phyloP scores from a whole-genome alignment of 176 grass and related monocot genomes.

The Carex pumila region DNA sequence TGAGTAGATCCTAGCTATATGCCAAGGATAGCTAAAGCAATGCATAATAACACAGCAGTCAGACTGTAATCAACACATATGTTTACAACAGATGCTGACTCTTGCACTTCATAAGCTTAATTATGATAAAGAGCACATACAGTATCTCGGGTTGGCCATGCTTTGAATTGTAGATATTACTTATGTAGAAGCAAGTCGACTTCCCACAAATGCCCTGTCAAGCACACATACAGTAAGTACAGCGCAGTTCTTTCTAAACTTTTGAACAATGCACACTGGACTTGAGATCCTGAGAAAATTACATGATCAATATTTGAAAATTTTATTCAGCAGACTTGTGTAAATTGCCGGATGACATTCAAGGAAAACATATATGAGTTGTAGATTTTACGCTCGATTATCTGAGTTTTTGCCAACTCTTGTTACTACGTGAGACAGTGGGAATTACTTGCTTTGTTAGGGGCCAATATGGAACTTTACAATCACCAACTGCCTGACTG shows the following conservation, averaged over 20 bases:
- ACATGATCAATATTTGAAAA: background rate
- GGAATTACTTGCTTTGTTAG: background rate
- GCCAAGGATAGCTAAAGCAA: background rate
- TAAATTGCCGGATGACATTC: background rate
- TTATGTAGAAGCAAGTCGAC: constrained; percentile 73
- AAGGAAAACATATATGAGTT: background rate
- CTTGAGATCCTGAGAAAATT: background rate
- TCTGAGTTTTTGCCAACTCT: background rate
- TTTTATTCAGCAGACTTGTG: background rate
- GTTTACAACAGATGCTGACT: background rate
- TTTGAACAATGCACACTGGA: background rate
- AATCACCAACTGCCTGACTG: background rate
- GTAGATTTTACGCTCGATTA: background rate
- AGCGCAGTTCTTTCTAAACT: background rate
- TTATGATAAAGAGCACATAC: constrained; percentile 27
- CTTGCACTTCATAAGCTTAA: background rate
- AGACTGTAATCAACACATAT: too few relatives aligned
- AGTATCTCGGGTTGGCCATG: constrained; percentile 54
- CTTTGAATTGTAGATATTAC: constrained; percentile 29
- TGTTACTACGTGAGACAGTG: background rate
- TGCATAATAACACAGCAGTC: background rate
- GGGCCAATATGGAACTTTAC: background rate
- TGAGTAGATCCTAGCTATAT: background rate
- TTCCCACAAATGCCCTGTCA: constrained; percentile 55
- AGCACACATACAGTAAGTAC: background rate